A percentile compares a stretch with the other conserved stretches of the same genome.
phyloP scores from a whole-genome alignment of 139 green algal species.

The Cymbomonas tetramitiformis region DNA sequence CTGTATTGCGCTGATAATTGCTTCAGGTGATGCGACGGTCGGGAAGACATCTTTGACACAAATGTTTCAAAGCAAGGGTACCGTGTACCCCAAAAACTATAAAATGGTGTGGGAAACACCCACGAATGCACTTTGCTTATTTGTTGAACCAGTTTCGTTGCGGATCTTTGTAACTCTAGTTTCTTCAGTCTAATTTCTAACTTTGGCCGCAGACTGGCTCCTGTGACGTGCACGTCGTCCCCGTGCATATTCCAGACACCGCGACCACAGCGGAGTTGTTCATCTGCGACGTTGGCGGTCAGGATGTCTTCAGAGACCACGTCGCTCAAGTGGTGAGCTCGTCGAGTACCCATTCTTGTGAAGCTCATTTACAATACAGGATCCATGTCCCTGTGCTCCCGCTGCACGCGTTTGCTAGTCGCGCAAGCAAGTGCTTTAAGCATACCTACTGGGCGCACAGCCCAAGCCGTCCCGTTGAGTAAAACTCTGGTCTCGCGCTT shows the following conservation, averaged over 20 bases:
- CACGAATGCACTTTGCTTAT: background rate
- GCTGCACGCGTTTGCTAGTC: no score
- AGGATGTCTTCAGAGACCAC: slow-evolving; percentile 17
- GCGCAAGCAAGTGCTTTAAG: no score
- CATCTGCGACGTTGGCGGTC: slow-evolving; percentile 10
- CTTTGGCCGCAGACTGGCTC: slow-evolving; percentile 9
- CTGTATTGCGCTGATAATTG: no score
- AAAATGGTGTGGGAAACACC: slow-evolving; percentile 10
- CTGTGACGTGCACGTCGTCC: slow-evolving; percentile 5
- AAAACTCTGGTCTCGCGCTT: no score
- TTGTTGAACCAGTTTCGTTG: background rate
- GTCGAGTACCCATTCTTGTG: no score
- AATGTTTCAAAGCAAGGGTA: slow-evolving; percentile 19
- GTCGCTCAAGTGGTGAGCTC: background rate
- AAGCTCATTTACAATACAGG: no score
- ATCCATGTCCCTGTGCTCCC: no score
- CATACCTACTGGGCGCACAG: no score
- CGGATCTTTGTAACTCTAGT: no score
- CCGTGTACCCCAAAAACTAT: slow-evolving; percentile 24
- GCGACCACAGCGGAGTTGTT: slow-evolving; percentile 9
- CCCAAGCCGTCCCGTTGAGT: no score
- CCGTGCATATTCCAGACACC: slow-evolving; percentile 4
- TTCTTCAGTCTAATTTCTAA: background rate
- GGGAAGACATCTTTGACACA: slow-evolving; percentile 18
- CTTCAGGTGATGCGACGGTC: slow-evolving; percentile 12